Base-by-base conservation (phyloP, 352 stramenopile species). In the Phytophthora pluvialis region DNA sequence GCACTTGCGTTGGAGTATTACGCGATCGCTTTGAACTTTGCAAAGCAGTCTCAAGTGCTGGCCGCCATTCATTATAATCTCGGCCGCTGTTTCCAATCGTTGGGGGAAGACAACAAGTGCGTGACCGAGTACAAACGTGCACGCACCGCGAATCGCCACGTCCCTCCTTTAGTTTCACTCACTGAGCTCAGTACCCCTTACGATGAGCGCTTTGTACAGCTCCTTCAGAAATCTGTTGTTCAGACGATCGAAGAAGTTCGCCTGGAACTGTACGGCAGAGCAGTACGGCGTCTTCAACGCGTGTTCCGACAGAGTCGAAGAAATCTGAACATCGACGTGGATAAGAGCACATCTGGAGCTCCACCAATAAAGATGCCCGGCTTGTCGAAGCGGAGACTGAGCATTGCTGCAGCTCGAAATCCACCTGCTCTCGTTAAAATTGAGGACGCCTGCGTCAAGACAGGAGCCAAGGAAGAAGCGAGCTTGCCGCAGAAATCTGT, bases 51-150 rank as follows among this genome's bases (percentile, higher is more conserved):
- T 32, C 67, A 78, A 35, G 67, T 85, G 26, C 45, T 90, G 12
- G 80, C 81, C 8, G 60, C 62, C 1, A 72, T 90, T 13, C 67
- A 85, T 38, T 89, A 88, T 56, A 77, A 83, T 15, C 74, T 86
- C 26, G 83, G 77, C 0, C 52, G 90, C 9, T 92, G 83, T 49
- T 84, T 73, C 25, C 75, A 88, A 28, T 73, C 81, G 4, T 53
- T 89, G 0, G 73, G 78, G 9, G 78, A 90, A 42, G 57, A 73
- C 28, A 53, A 59, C 26, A 83, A 82, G 25, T 90, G 80, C 26
- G 59, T 73, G 21, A 73, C 74, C 1, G 83, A 92, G 57, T 92
- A 80, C 56, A 92, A 92, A 38, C 83, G 83, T 12, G 83, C 81
- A 11, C 59, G 77, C 5, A 92, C 86, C 16, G 47, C 84, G 38